Evolutionary conservation across 2,329 filamentous ascomycete genomes (phyloP), one percentile per base, ranked within the genome.

Genomic region (Aspergillus sclerotialis): DNA sequence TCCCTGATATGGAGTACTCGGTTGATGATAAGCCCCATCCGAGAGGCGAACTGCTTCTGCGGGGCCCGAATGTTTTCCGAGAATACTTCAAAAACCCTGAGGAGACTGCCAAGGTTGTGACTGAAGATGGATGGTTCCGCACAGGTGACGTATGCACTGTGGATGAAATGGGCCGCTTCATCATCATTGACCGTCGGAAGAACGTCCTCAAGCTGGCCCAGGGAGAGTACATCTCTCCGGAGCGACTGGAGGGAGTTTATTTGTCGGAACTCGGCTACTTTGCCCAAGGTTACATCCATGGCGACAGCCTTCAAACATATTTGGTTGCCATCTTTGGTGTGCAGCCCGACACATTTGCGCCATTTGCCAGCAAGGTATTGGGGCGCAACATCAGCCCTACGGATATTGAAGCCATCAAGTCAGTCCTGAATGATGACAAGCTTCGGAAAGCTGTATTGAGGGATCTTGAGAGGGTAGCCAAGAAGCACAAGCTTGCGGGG

Each of bases 171-270:
- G 92, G 92, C 42, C 85, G 89, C 40, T 82, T 96, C 70, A 80
- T 78, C 63, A 94, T 98, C 63, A 82, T 98, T 52, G 92, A 98
- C 64, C 88, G 92, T 52, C 82, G 88, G 67, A 98, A 98, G 82
- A 96, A 96, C 65, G 86, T 98, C n/a, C 78, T 98, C 57, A 98
- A 98, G 75, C 78, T 98, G 36, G 82, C 90, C 0, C 92, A 98
- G 64, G 92, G 92, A 60, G 92, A 98, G 68, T 98, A 98, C 66
- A 87, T 98, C 53, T 94, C 89, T 1, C 92, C 92, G 10, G 92
- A 98, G 68, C 85, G 89, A 37, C 86, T 98, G 55, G 92, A 98
- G 70, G 95, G 94, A 60, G 83, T 94, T 23, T 93, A 89, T 61
- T 72, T 93, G 43, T 86, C 84, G 43, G 88, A 83, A 65, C 80